These are phyloP conservation scores for Nicotiana attenuata DNA, from an alignment of 257 asterid species.

Conservation along the genomic window DNA sequence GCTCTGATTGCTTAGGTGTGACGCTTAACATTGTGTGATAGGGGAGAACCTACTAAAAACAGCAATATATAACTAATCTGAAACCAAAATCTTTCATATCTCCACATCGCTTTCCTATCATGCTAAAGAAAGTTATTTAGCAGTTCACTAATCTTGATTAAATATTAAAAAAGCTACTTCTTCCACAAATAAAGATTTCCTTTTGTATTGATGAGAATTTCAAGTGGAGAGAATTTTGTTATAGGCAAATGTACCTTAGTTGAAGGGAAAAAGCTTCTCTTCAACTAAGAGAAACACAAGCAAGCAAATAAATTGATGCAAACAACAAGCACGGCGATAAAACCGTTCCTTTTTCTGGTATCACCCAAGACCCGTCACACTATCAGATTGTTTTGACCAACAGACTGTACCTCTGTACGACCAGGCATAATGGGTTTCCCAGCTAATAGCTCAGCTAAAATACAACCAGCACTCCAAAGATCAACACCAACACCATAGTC, in stretches of 20 bases:
- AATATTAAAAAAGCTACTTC: neutral
- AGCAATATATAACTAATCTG: neutral
- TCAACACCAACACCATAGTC: constrained; percentile 86
- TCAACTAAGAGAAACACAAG: neutral
- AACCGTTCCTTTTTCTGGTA: neutral
- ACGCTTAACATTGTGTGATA: neutral
- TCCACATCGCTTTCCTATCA: neutral
- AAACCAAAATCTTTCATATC: neutral
- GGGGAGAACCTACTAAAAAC: constrained; percentile 8
- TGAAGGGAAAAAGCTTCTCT: neutral
- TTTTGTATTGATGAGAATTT: neutral
- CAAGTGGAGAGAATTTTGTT: neutral
- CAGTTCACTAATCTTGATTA: neutral
- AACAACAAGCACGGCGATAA: neutral
- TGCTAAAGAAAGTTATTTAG: neutral
- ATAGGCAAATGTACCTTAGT: neutral
- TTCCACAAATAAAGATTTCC: neutral
- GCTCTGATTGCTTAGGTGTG: neutral
- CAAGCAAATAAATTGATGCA: constrained; percentile 2
- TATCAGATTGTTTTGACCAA: neutral
- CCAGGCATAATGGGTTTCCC: constrained; percentile 95
- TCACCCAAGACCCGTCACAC: neutral
- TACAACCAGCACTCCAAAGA: constrained; percentile 93
- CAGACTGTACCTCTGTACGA: constrained; percentile 65
- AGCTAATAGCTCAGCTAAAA: constrained; percentile 77